Evolutionary conservation across 1,139 yeast genomes (phyloP).

Genomic region (Blastobotrys serpentis): DNA sequence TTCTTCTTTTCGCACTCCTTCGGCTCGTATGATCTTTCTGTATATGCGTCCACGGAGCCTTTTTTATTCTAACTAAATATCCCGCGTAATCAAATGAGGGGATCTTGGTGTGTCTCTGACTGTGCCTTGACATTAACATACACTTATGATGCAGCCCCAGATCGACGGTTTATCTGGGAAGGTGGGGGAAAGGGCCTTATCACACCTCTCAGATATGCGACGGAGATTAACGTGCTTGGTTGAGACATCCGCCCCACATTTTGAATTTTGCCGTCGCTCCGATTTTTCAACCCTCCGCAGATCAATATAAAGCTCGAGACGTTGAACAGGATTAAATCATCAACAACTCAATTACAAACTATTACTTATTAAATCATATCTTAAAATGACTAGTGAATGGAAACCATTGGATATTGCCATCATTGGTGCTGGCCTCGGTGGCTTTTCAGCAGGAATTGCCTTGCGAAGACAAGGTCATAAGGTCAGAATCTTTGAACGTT

Average conservation of each 20-base stretch:
- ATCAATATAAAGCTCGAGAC: neutral
- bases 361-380: neutral
- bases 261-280: conserved; percentile 8
- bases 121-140: too few relatives aligned
- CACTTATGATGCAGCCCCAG: too few relatives aligned
- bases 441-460: conserved; percentile 15
- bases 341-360: neutral
- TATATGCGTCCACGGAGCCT: conserved; percentile 1
- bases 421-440: conserved; percentile 18
- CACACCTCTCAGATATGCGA: conserved; percentile 1
- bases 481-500: conserved; percentile 7
- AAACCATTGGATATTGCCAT: conserved; percentile 12
- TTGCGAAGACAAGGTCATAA: conserved; percentile 11
- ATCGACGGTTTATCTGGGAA: too few relatives aligned
- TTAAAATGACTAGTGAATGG: conserved; percentile 11
- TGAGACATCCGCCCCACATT: conserved; percentile 2
- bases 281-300: conserved; percentile 1
- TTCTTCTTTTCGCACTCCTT: too few relatives aligned
- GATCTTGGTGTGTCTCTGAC: neutral
- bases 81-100: conserved; percentile 1
- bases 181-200: conserved; percentile 1
- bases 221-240: neutral
- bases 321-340: neutral
- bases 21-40: neutral
- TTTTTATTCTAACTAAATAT: neutral